Base-by-base conservation (phyloP, 2,329 filamentous ascomycete genomes). In the Colletotrichum melonis region DNA sequence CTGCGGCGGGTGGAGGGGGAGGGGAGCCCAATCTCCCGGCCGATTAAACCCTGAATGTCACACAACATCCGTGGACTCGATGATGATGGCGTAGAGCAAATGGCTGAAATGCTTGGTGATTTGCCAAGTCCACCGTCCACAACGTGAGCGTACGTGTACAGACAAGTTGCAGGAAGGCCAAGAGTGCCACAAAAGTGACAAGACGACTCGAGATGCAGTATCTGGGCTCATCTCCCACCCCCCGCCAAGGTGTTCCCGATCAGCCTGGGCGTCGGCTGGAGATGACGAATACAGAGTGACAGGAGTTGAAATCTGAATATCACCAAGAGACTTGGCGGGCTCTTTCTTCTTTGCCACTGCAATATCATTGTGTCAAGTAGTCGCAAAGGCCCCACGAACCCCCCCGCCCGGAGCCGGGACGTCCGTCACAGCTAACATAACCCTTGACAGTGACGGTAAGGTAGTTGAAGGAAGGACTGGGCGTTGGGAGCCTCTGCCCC, bases 201-300 rank as follows among this genome's bases (percentile, higher is more conserved):
- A 49, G 42, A 49, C 42, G 42, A 56, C 52, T 65, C 70, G 42
- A 58, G 67, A 60, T 46, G 55, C n/a, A 62, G 56, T 35, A 42
- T 49, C 28, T 46, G 52, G 38, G 38, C 38, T 42, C 38, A 42
- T 42, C 38, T 42, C 16, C 6, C 38, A 19, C 16, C 54, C 9
- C 24, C 52, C 46, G 70, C 70, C 70, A 73, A 70, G 67, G 56
- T 73, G 60, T 49, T 19, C 67, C 56, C 70, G 46, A 66, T 70
- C 70, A 42, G 42, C 67, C 67, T 70, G 67, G 59, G 67, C 66
- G 26, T 73, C 70, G 67, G 70, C 65, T 70, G 60, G 60, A 70
- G 62, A 65, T 62, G 67, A 55, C 70, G 42, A 22, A 30, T 32
- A 30, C 46, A n/a, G 32, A 38, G 6, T 35, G 55, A 16, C 28